phyloP scores from a whole-genome alignment of 2,329 filamentous ascomycete genomes.

The Talaromyces atroroseus region DNA sequence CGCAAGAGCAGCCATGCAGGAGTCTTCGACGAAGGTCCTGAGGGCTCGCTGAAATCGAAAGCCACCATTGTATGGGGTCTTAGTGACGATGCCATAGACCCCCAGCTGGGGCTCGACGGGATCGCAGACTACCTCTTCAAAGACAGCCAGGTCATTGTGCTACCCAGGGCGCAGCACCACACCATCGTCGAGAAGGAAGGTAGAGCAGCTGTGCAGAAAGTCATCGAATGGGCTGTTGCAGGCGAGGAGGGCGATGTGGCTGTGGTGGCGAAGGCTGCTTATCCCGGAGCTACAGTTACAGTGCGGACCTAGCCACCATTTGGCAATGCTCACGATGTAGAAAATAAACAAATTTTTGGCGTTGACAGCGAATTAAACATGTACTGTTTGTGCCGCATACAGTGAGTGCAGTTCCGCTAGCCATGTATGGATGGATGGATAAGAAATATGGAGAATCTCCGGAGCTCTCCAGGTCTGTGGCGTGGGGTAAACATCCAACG shows the following conservation, averaged over 20 bases:
- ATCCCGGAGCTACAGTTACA: constrained; percentile 28
- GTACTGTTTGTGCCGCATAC: too few species aligned
- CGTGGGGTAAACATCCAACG: neutral
- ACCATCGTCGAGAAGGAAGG: constrained; percentile 45
- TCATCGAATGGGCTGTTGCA: constrained; percentile 34
- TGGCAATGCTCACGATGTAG: too few species aligned
- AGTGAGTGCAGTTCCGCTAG: too few species aligned
- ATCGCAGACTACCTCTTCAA: constrained; percentile 47
- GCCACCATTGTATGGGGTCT: constrained; percentile 52
- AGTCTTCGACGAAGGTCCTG: constrained; percentile 41
- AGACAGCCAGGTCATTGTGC: constrained; percentile 46
- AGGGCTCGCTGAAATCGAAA: constrained; percentile 46
- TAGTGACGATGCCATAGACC: constrained; percentile 48
- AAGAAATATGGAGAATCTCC: neutral
- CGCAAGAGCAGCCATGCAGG: constrained; percentile 34
- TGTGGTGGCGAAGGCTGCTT: constrained; percentile 24
- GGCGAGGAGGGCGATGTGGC: constrained; percentile 35
- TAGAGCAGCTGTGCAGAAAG: constrained; percentile 37
- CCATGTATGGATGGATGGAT: too few species aligned
- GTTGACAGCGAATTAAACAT: neutral
- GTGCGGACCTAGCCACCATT: constrained; percentile 26
- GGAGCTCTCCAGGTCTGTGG: neutral
- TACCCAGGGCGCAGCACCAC: constrained; percentile 51
- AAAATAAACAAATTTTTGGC: too few species aligned
- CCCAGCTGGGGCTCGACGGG: constrained; percentile 46